These are phyloP conservation scores for Sanguinoderma infundibulare DNA, from an alignment of 1,284 basidiomycete genomes.

Conservation along the genomic window DNA sequence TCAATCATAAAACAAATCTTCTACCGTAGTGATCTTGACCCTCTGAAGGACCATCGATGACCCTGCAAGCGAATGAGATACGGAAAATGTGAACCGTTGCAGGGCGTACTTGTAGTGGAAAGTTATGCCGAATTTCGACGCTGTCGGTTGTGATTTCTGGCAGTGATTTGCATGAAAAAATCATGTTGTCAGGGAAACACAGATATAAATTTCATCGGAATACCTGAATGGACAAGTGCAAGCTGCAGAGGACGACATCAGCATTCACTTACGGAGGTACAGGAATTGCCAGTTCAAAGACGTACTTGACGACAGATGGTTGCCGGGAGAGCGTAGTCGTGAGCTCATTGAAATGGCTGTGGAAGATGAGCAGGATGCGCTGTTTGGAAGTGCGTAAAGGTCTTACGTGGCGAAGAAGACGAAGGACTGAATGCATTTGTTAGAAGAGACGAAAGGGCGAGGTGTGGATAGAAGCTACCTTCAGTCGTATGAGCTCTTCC, in stretches of 20 bases:
- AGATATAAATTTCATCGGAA: too few relatives aligned
- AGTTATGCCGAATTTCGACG: conserved; percentile 64
- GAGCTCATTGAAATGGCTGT: conserved; percentile 76
- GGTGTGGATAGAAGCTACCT: conserved; percentile 47
- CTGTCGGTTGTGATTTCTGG: conserved; percentile 57
- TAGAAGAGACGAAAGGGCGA: background rate
- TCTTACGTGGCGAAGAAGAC: conserved; percentile 89
- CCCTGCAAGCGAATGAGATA: conserved; percentile 42
- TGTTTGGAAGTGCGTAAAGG: background rate
- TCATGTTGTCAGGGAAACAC: background rate
- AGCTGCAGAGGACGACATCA: conserved; percentile 43
- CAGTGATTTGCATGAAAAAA: background rate
- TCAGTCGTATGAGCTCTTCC: conserved; percentile 78
- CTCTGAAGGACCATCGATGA: conserved; percentile 67
- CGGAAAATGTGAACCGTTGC: background rate
- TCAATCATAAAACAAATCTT: background rate
- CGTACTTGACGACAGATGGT: conserved; percentile 76
- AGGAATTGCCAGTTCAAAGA: conserved; percentile 29
- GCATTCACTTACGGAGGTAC: background rate
- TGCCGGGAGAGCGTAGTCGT: conserved; percentile 72
- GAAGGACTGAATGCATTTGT: conserved; percentile 58
- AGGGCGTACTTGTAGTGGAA: conserved; percentile 77
- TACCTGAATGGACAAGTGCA: conserved; percentile 79
- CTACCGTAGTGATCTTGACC: conserved; percentile 69
- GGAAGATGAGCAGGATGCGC: background rate